Conservation (phyloP, 2,329 filamentous ascomycete species). For the Cordyceps fumosorosea region DNA sequence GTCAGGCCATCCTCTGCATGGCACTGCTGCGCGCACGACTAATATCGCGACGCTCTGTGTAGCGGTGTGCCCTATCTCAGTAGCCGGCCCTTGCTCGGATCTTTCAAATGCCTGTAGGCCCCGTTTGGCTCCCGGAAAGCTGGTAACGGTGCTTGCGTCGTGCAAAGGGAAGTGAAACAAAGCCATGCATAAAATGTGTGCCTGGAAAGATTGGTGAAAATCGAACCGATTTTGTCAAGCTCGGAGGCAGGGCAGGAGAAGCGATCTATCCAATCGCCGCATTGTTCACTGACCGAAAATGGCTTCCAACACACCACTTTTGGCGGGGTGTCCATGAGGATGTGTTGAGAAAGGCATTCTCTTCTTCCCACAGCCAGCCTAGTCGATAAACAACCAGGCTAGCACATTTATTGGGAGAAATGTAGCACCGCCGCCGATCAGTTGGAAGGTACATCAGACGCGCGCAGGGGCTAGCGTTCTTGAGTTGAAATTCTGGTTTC, state of each 20-base stretch:
- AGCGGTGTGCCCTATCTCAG: background rate
- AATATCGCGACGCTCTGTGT: background rate
- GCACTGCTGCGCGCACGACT: background rate
- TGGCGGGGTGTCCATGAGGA: too few species aligned
- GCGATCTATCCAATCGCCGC: background rate
- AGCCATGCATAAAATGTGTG: background rate
- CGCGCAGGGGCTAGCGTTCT: background rate
- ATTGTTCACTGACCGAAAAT: slow-evolving; percentile 2
- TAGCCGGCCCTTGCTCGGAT: background rate
- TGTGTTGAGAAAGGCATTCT: background rate
- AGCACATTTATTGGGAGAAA: background rate
- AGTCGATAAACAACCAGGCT: background rate
- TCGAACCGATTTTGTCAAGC: background rate
- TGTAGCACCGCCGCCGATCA: background rate
- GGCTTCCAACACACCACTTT: background rate
- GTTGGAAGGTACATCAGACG: background rate
- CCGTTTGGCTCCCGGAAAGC: background rate
- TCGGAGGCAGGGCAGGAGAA: background rate
- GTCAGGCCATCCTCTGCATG: background rate
- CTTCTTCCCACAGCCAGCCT: background rate
- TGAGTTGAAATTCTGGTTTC: background rate
- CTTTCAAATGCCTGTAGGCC: background rate
- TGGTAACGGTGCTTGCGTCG: background rate
- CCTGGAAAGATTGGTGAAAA: background rate
- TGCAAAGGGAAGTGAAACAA: slow-evolving; percentile 1